Evolutionary conservation across 2,329 filamentous ascomycete genomes (phyloP), one percentile per base, ranked within the genome.

Genomic region (Orbilia blumenaviensis): DNA sequence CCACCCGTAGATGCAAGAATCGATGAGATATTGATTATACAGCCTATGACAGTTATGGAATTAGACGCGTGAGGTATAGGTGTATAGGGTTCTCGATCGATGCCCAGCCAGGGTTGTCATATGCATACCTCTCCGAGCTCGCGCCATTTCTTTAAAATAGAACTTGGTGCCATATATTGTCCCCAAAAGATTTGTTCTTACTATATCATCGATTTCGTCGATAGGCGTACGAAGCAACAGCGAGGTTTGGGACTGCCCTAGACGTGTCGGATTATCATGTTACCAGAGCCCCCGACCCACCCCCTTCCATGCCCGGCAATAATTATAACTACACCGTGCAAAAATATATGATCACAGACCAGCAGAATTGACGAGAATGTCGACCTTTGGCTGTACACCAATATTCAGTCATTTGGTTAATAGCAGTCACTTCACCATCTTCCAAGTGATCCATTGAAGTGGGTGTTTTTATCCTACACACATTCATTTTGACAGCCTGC

Each of bases 11-110:
- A 81, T 0, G 89, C 93, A 50, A 96, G 86, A 29, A 96, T 84
- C 54, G 91, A 94, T 0, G 91, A 89, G 21, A 97, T 84, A 81
- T 96, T 96, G 82, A 96, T 89, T 77, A 96, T 93, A 80, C 89
- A 92, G 6, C 86, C 87, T 87, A 50, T n/a, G n/a, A n/a, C n/a
- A n/a, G n/a, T n/a, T n/a, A n/a, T n/a, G n/a, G n/a, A n/a, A n/a
- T n/a, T n/a, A n/a, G n/a, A n/a, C n/a, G n/a, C n/a, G n/a, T n/a
- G n/a, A n/a, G n/a, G n/a, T n/a, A n/a, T n/a, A n/a, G n/a, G n/a
- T n/a, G n/a, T n/a, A n/a, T n/a, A n/a, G n/a, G n/a, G n/a, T n/a
- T n/a, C n/a, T n/a, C n/a, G n/a, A n/a, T n/a, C n/a, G 58, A 21
- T 4, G 7, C n/a, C 32, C 16, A 44, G 18, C 29, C 18, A 46